Base-by-base conservation (phyloP, 441 rosid genomes). In the Mallotus japonicus region DNA sequence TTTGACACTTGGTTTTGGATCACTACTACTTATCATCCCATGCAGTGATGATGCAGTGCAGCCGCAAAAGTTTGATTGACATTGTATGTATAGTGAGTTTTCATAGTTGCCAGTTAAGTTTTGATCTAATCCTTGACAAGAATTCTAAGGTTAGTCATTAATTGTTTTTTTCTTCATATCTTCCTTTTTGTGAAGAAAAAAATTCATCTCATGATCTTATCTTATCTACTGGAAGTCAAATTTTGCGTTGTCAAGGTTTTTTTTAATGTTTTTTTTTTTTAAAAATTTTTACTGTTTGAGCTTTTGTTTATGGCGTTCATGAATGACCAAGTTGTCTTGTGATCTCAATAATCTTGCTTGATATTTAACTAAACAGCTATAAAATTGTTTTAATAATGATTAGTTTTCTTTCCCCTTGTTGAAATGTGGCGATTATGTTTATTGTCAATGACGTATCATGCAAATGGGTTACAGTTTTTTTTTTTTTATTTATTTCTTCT, bases 51-150 rank as follows among this genome's bases (percentile, higher is more conserved):
- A 1, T 1, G 51, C 22, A 60, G 24, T 13, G 64, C 4, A 5
- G 64, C 5, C 1, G 51, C 22, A 54, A n/a, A 54, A 3, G 2
- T 32, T 16, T 61, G 42, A 32, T 53, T n/a, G 28, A 14, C 60
- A 54, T 28, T 37, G 40, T 37, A 37, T 67, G 71, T 53, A 54
- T 13, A 49, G 17, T 15, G 60, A 67, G 60, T 53, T 68, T 37
- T 19, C 34, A n/a, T 53, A 68, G 61, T 34, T 28, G 42, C 4
- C 7, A 24, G 61, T 5, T 54, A 67, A 32, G 9, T 7, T 68
- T 16, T 54, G 28, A 20, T 66, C 14, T 19, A 5, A 12, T 12
- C 37, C 15, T 10, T 1, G n/a, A 22, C 55, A 49, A 65, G 17
- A 40, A 44, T 65, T 47, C 37, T 24, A 64, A 9, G 53, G 22